Base-by-base conservation (phyloP, 1,284 basidiomycete genomes). In the Pyrrhoderma lamaoense region DNA sequence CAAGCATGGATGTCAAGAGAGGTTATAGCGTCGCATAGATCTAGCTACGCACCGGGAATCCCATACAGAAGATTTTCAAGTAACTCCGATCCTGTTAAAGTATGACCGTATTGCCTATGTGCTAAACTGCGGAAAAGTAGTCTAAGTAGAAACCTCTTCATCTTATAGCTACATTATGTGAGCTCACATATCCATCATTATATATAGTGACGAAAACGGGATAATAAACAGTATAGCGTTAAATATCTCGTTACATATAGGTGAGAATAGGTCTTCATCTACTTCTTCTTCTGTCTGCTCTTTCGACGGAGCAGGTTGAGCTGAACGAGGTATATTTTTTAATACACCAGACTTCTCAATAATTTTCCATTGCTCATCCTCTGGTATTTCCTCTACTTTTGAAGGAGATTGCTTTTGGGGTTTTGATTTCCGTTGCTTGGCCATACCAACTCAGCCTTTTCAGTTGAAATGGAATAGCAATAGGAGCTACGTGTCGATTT, bases 121-220 rank as follows among this genome's bases (percentile, higher is more conserved):
- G 88, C 76, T 40, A 90, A 66, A 52, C 87, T 87, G 47, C 27
- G 51, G 57, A 23, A 49, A 57, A 57, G 40, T 27, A 51, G 23
- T 34, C 37, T 45, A 49, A 44, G 39, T 27, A 14, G 25, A 52
- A 42, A 47, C 31, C 11, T 47, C 13, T 45, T 16, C 48, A 22
- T 25, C n/a, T n/a, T n/a, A n/a, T n/a, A n/a, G n/a, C n/a, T n/a
- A n/a, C n/a, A n/a, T n/a, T n/a, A n/a, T n/a, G n/a, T n/a, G 38
- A 14, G 71, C 84, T 60, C 63, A 89, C 87, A 89, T 81, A 59
- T 87, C 83, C 82, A 89, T 86, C 68, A 86, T 67, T 13, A 87
- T 59, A 36, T 88, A 69, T 43, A 88, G 67, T 61, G 80, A 87
- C 3, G 78, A 79, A 60, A 86, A 77, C 0, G 87, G 86, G 37